Percentiles rank a stretch among this genome's conserved stretches.
phyloP scores from a whole-genome alignment of 1,139 yeast species.

The Suhomyces wounanorum region DNA sequence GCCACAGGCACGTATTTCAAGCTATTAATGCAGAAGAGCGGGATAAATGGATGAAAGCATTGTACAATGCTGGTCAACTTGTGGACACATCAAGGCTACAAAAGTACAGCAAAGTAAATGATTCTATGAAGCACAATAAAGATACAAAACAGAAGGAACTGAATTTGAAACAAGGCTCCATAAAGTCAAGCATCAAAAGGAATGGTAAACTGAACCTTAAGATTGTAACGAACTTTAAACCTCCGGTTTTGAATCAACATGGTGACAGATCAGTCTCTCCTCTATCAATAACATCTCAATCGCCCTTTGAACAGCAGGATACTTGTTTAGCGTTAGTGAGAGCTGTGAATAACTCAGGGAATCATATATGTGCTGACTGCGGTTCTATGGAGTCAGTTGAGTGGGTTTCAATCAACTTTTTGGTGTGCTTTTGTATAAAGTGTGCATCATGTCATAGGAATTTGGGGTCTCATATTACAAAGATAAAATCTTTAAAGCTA shows the following conservation, averaged over 20 bases:
- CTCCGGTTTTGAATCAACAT: slow-evolving; percentile 10
- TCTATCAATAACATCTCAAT: slow-evolving; percentile 33
- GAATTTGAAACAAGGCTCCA: neutral
- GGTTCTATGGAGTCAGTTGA: slow-evolving; percentile 66
- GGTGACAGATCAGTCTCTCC: slow-evolving; percentile 32
- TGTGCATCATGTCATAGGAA: slow-evolving; percentile 68
- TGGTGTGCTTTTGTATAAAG: slow-evolving; percentile 75
- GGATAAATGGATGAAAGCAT: slow-evolving; percentile 65
- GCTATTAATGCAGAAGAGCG: slow-evolving; percentile 73
- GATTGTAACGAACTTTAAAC: slow-evolving; percentile 8
- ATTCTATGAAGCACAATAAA: neutral
- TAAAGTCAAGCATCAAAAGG: neutral
- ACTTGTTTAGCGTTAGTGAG: slow-evolving; percentile 48
- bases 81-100: slow-evolving; percentile 32
- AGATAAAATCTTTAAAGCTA: slow-evolving; percentile 50
- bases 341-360: slow-evolving; percentile 52
- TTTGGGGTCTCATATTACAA: slow-evolving; percentile 54
- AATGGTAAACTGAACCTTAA: slow-evolving; percentile 8
- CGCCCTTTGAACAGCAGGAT: slow-evolving; percentile 23
- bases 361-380: slow-evolving; percentile 78
- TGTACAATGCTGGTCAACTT: slow-evolving; percentile 52
- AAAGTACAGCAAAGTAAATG: slow-evolving; percentile 1
- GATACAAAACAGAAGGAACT: neutral
- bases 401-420: slow-evolving; percentile 81
- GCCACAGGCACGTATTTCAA: slow-evolving; percentile 73